Evolutionary conservation across 2,329 filamentous ascomycete genomes (phyloP), one percentile per base, ranked within the genome.

Genomic region (Alternaria brassicicola): DNA sequence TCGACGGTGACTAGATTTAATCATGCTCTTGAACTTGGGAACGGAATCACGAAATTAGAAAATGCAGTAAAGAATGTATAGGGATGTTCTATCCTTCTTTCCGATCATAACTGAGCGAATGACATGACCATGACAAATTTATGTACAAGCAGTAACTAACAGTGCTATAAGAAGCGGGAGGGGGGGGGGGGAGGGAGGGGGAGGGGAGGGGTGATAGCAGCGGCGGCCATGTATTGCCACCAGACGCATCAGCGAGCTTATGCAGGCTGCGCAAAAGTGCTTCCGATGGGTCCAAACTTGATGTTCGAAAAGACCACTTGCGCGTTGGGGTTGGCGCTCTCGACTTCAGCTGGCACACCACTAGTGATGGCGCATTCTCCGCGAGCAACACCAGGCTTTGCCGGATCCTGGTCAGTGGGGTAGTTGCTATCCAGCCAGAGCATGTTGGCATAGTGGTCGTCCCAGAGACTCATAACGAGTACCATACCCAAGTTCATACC

Each of bases 361-460:
- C 64, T 64, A 7, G 57, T 62, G 30, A 56, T 67, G 4, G 53
- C 56, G 30, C 69, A 72, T 13, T 64, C 66, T 4, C 75, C 75
- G 35, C 75, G 67, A 10, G 62, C 68, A n/a, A 71, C 66, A 55
- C 75, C 75, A 38, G 73, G 73, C 49, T 62, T 55, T 21, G 52
- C 66, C 6, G 63, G 43, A 36, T 74, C 68, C 35, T 52, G 63
- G 47, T 74, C 70, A 46, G 79, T 78, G n/a, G 88, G 88, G 78
- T 85, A 89, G 69, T 78, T 84, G 63, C 83, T 84, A 79, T 92
- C 89, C 62, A 92, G 84, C 89, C 89, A 92, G 68, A 89, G 83
- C 88, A 91, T 91, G 76, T 88, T 83, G 67, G 84, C 77, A 63
- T 84, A 78, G 77, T 89, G 84, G 74, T 90, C 88, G 69, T 89